Evolutionary conservation across 208 protist genomes (phyloP).

Genomic region (Crithidia bombi): DNA sequence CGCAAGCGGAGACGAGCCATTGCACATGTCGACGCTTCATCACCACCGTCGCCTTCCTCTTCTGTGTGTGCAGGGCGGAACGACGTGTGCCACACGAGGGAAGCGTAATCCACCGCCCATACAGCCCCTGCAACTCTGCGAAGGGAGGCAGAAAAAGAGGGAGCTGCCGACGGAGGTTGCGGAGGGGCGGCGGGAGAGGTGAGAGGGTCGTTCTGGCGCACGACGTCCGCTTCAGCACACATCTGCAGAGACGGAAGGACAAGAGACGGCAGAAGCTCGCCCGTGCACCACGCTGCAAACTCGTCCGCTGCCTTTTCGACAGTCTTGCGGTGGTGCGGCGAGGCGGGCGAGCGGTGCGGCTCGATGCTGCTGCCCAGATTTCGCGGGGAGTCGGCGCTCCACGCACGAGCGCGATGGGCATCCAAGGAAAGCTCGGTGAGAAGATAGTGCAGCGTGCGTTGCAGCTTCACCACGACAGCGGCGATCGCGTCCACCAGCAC

Average conservation of each 20-base stretch:
- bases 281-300: conserved; percentile 19
- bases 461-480: conserved; percentile 68
- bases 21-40: not conserved
- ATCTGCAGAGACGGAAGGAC: conserved; percentile 12
- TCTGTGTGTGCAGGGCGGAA: not conserved
- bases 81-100: conserved; percentile 17
- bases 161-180: not conserved
- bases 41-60: not conserved
- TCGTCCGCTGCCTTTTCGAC: conserved; percentile 15
- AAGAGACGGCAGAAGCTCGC: conserved; percentile 7
- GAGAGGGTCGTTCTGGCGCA: not conserved
- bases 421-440: conserved; percentile 50
- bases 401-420: conserved; percentile 25
- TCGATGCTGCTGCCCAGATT: no score
- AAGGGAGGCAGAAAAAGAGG: not conserved
- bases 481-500: conserved; percentile 46
- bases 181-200: no score
- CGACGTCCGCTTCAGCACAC: conserved; percentile 7
- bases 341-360: not conserved
- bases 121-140: conserved; percentile 11
- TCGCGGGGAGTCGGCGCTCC: no score
- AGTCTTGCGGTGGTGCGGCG: not conserved
- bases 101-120: conserved; percentile 22
- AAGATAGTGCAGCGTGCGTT: conserved; percentile 58
- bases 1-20: conserved; percentile 9